Evolutionary conservation across 164 flowering plant genomes (phyloP), one percentile per base, ranked within the genome.

Genomic region (grape (Vitis vinifera)): DNA sequence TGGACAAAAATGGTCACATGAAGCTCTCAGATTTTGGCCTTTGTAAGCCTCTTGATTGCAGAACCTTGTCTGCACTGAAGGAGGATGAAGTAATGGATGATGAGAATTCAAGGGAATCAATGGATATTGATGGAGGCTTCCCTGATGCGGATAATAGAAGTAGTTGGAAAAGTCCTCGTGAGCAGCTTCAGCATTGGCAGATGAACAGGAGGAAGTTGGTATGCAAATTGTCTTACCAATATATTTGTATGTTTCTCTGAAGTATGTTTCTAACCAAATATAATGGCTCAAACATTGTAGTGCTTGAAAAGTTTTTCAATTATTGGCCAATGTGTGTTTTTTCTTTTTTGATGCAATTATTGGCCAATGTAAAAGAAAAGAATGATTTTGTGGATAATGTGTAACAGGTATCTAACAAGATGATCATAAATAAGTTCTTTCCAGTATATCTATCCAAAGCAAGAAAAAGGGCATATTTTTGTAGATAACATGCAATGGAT

Each of bases 101-200:
- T 72, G 86, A 70, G 51, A 75, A 66, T 68, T 31, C 60, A 57
- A 68, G 73, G 67, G 89, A 81, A 63, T 65, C 88, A 13, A 81
- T 77, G 84, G 86, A 76, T 70, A 66, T 80, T 19, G 86, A 84
- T 75, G 86, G 80, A 55, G 49, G 82, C 68, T 63, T 77, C 11
- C 74, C 84, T 55, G 86, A 78, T 74, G 71, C 84, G n/a, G 82
- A 66, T 51, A 78, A 79, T 66, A 71, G 77, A 58, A 82, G 78
- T 55, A 70, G 76, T 58, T 88, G 90, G 91, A 84, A 68, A 63
- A 88, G 88, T 64, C 79, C 89, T 27, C 83, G 49, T 49, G 94
- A 89, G 71, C 90, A 88, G 71, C 83, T 89, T 66, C 89, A 86
- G 68, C 91, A 88, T 70, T 89, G 94, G 94, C 88, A 89, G 78